These are phyloP conservation scores for Aureobasidium sp. DNA, from an alignment of 2,329 filamentous ascomycete genomes.

Conservation along the genomic window DNA sequence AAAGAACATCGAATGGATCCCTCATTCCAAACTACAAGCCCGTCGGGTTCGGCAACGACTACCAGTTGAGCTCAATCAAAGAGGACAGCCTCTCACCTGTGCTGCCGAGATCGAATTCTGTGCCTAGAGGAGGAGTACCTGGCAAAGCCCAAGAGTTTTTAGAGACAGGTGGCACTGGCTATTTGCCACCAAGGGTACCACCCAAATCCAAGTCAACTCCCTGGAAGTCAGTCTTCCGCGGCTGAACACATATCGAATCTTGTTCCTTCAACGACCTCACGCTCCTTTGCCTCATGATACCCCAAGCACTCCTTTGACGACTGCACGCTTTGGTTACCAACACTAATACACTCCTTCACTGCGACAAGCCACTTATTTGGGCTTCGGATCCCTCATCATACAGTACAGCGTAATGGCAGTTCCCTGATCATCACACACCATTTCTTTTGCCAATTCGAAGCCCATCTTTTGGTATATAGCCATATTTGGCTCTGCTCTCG, in stretches of 20 bases:
- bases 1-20: neutral
- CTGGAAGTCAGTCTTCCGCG: neutral
- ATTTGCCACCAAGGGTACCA: slow-evolving; percentile 1
- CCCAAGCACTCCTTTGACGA: slow-evolving; percentile 7
- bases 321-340: neutral
- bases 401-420: slow-evolving; percentile 39
- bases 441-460: slow-evolving; percentile 55
- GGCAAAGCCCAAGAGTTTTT: slow-evolving; percentile 1
- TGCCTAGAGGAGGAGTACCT: neutral
- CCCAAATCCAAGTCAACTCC: neutral
- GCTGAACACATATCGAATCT: neutral
- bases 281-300: neutral
- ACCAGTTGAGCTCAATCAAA: neutral
- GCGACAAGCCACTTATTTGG: neutral
- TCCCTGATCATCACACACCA: slow-evolving; percentile 57
- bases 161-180: slow-evolving; percentile 1
- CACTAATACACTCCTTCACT: neutral
- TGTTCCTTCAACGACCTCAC: neutral
- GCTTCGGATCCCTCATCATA: slow-evolving; percentile 34
- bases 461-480: slow-evolving; percentile 63
- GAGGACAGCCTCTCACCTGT: neutral
- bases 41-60: slow-evolving; percentile 3
- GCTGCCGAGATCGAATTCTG: neutral
- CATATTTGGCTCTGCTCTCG: slow-evolving; percentile 58
- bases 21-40: slow-evolving; percentile 3